These are phyloP conservation scores for Metroxylon sagu DNA, from an alignment of 176 grass and related monocot species.

Conservation along the genomic window DNA sequence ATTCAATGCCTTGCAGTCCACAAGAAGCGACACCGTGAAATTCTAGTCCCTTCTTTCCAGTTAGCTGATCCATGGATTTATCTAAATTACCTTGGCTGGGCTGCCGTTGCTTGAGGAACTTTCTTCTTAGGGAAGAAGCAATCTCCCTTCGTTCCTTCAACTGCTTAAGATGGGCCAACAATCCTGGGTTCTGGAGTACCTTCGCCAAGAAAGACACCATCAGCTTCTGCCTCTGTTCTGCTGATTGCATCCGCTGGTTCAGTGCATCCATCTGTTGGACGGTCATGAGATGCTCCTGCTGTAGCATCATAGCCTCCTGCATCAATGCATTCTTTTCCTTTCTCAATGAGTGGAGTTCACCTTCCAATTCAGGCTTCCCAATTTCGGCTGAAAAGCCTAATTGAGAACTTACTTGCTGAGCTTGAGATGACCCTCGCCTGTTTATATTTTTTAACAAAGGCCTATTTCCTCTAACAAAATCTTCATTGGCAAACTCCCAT, in stretches of 20 bases:
- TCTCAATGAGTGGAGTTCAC: conserved; percentile 46
- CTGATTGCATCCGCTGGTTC: conserved; percentile 55
- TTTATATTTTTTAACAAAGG: conserved; percentile 68
- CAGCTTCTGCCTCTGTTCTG: conserved; percentile 72
- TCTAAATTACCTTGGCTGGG: conserved; percentile 19
- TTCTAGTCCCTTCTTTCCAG: conserved; percentile 15
- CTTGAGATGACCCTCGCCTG: conserved; percentile 53
- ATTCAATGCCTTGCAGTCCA: conserved; percentile 2
- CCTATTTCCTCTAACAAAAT: conserved; percentile 59
- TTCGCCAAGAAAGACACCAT: conserved; percentile 89
- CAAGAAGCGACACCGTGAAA: conserved; percentile 4
- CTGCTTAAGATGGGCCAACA: conserved; percentile 47
- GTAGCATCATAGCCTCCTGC: conserved; percentile 52
- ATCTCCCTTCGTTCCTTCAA: conserved; percentile 39
- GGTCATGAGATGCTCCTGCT: conserved; percentile 53
- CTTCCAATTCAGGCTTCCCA: conserved; percentile 30
- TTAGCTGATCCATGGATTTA: conserved; percentile 30
- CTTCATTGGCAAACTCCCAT: conserved; percentile 96
- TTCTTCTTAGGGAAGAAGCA: conserved; percentile 40
- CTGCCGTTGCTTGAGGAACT: conserved; percentile 53
- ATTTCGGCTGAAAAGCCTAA: conserved; percentile 31
- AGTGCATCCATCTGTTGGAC: conserved; percentile 61
- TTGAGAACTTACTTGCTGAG: conserved; percentile 41
- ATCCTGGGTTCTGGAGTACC: conserved; percentile 49
- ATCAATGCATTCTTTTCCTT: conserved; percentile 48